Percentiles rank a stretch among this genome's conserved stretches.
Evolutionary conservation across 2,329 filamentous ascomycete genomes (phyloP).

Genomic region (Xylaria multiplex): DNA sequence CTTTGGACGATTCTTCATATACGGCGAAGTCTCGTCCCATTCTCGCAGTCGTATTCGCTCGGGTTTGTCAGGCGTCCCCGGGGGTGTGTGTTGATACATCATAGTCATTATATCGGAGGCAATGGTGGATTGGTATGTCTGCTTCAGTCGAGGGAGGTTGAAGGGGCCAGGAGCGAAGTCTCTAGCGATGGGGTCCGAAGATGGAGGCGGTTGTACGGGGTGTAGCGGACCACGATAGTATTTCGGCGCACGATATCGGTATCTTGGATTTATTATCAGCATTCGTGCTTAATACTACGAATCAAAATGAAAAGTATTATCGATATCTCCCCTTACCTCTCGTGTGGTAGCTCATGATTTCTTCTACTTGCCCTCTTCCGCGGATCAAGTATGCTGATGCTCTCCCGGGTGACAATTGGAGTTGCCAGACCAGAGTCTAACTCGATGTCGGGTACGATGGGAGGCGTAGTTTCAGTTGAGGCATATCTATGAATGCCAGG

Average conservation of each 20-base stretch:
- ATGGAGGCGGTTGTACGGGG: conserved; percentile 87
- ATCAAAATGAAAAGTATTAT: not conserved
- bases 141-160: conserved; percentile 83
- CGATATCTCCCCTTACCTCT: conserved; percentile 38
- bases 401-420: conserved; percentile 52
- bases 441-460: conserved; percentile 61
- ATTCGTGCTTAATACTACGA: not conserved
- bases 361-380: conserved; percentile 54
- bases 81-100: conserved; percentile 85
- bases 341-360: conserved; percentile 42
- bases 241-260: conserved; percentile 93
- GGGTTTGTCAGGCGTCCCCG: conserved; percentile 70
- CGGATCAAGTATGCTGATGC: conserved; percentile 57
- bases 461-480: conserved; percentile 57
- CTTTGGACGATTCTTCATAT: conserved; percentile 89
- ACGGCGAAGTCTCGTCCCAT: conserved; percentile 92
- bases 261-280: conserved; percentile 63
- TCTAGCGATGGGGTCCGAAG: conserved; percentile 87
- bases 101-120: conserved; percentile 89
- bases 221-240: conserved; percentile 95
- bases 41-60: conserved; percentile 74
- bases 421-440: conserved; percentile 59
- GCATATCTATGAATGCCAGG: conserved; percentile 53
- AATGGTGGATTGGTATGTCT: conserved; percentile 89
- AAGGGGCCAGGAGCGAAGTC: conserved; percentile 93